A percentile compares a stretch with the other conserved stretches of the same genome.
Evolutionary conservation across 1,284 basidiomycete genomes (phyloP).

Genomic region (Tilletiaria anomala): DNA sequence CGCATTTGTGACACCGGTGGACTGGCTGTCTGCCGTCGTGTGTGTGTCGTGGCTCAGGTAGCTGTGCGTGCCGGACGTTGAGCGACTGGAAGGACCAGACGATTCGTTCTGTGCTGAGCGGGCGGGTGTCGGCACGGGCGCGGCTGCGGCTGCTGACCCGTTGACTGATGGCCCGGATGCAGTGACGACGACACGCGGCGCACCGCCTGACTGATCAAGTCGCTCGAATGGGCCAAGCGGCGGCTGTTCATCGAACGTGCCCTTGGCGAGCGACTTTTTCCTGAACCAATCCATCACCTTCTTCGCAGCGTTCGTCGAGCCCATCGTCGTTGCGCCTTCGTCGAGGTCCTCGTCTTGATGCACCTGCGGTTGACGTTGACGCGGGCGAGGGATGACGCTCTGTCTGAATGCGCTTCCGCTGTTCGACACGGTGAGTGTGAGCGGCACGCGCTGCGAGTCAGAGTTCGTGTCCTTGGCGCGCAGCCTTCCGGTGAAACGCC

Average conservation of each 20-base stretch:
- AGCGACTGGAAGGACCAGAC: constrained; percentile 22
- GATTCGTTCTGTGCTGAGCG: not conserved
- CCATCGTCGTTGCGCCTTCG: constrained; percentile 21
- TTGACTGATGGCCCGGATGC: constrained; percentile 2
- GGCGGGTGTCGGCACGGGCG: no score
- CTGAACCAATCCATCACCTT: constrained; percentile 55
- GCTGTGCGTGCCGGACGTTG: constrained; percentile 35
- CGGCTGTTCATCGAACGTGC: constrained; percentile 24
- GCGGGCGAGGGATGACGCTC: no score
- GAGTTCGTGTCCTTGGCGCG: constrained; percentile 7
- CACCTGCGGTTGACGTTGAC: no score
- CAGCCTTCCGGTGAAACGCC: constrained; percentile 4
- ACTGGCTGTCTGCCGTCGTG: constrained; percentile 6
- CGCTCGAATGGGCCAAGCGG: constrained; percentile 22
- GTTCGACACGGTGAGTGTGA: no score
- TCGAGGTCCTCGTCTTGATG: constrained; percentile 15
- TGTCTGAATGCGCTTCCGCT: no score
- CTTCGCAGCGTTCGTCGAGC: constrained; percentile 47
- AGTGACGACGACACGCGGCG: constrained; percentile 16
- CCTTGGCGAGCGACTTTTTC: constrained; percentile 44
- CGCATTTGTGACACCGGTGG: not conserved
- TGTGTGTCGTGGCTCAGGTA: constrained; percentile 16
- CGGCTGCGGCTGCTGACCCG: no score
- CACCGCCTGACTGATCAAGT: constrained; percentile 7
- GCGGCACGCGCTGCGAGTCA: no score